phyloP scores from a whole-genome alignment of 345 rosid species.

The Toxicodendron radicans region DNA sequence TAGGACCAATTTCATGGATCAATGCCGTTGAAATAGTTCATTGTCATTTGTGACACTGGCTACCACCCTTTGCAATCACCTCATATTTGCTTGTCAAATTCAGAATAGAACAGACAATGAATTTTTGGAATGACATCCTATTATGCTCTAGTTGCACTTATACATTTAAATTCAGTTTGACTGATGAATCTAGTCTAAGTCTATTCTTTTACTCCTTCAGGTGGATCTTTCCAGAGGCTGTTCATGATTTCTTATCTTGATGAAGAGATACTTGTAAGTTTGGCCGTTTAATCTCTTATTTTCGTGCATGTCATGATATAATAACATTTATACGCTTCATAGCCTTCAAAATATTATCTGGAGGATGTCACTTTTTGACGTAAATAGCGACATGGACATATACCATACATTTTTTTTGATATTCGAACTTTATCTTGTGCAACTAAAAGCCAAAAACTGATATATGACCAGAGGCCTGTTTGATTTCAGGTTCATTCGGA shows the following conservation, averaged over 20 bases:
- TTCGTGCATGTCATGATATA: neutral
- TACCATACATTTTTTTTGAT: neutral
- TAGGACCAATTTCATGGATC: neutral
- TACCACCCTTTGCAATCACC: neutral
- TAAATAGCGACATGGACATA: neutral
- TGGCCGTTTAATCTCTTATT: neutral
- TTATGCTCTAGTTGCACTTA: conserved; percentile 7
- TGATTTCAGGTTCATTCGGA: neutral
- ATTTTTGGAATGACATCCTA: neutral
- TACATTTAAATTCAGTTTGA: neutral
- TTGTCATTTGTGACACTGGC: neutral
- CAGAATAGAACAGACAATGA: neutral
- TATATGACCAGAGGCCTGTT: neutral
- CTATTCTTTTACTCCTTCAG: conserved; percentile 41
- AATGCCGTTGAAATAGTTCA: neutral
- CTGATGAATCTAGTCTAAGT: conserved; percentile 15
- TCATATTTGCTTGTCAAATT: neutral
- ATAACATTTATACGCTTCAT: conserved; percentile 7
- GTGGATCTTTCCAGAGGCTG: conserved; percentile 79
- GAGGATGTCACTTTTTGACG: neutral
- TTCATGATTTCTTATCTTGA: conserved; percentile 96
- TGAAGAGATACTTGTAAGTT: conserved; percentile 86
- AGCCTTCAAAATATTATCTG: neutral
- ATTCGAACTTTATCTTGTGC: neutral
- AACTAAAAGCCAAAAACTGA: neutral